Evolutionary conservation across 2,329 filamentous ascomycete genomes (phyloP).

Genomic region (Cordyceps tenuipes): DNA sequence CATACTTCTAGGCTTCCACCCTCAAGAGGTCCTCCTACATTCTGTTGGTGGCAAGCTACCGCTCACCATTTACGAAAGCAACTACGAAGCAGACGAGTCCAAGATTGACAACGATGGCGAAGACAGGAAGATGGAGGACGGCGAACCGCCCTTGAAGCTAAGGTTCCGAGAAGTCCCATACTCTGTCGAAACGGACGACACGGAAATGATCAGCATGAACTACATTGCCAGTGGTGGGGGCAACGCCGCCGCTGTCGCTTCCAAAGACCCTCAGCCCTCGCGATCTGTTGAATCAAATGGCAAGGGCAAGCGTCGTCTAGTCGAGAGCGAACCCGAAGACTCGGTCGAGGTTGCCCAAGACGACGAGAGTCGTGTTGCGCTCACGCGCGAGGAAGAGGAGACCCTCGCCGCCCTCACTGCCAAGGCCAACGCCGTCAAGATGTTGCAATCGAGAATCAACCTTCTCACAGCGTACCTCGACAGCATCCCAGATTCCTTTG

Average conservation of each 20-base stretch:
- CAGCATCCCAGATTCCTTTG: conserved; percentile 57
- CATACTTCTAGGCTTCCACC: conserved; percentile 83
- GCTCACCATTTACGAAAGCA: conserved; percentile 82
- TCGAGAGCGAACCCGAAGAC: conserved; percentile 24
- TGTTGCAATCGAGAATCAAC: conserved; percentile 71
- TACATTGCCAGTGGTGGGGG: conserved; percentile 80
- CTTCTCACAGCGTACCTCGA: conserved; percentile 71
- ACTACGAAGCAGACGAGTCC: conserved; percentile 61
- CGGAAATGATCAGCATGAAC: conserved; percentile 96
- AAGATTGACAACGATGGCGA: conserved; percentile 43
- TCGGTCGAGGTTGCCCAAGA: conserved; percentile 20
- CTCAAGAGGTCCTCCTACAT: conserved; percentile 44
- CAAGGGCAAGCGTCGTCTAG: conserved; percentile 42
- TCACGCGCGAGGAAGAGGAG: conserved; percentile 54
- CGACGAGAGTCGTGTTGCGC: conserved; percentile 22
- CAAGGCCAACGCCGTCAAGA: conserved; percentile 88
- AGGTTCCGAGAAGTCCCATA: conserved; percentile 80
- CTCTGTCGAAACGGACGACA: conserved; percentile 85
- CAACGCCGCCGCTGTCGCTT: conserved; percentile 58
- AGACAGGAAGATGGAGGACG: conserved; percentile 65
- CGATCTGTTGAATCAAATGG: conserved; percentile 39
- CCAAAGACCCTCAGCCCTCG: conserved; percentile 34
- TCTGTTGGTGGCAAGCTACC: conserved; percentile 73
- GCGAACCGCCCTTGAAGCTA: conserved; percentile 48
- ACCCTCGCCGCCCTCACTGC: conserved; percentile 63